Percentiles rank a stretch among this genome's conserved stretches.
phyloP scores from a whole-genome alignment of 2,329 filamentous ascomycete species.

The Fusarium devonianum region DNA sequence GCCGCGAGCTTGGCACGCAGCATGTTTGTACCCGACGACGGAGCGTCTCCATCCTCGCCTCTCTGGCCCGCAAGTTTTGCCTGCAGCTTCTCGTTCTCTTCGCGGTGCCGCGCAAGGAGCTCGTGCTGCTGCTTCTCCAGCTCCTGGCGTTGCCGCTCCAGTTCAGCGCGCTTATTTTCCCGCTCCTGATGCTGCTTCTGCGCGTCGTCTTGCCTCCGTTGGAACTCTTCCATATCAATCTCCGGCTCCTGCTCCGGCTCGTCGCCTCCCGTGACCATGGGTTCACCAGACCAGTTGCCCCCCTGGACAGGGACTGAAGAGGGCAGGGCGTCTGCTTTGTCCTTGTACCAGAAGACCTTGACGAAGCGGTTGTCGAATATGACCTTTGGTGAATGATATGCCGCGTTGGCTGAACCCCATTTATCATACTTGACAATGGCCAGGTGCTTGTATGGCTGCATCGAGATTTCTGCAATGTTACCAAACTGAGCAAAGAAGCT shows the following conservation, averaged over 20 bases:
- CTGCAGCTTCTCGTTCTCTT: constrained; percentile 71
- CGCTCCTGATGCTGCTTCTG: constrained; percentile 74
- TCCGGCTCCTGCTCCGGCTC: constrained; percentile 57
- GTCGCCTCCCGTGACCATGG: constrained; percentile 21
- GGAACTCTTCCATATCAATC: constrained; percentile 74
- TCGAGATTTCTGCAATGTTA: constrained; percentile 65
- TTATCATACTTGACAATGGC: constrained; percentile 74
- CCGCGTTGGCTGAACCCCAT: constrained; percentile 71
- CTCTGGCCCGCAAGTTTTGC: constrained; percentile 55
- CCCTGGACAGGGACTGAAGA: constrained; percentile 37
- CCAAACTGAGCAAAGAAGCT: constrained; percentile 78
- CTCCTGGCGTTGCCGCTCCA: constrained; percentile 68
- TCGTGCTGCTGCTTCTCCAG: constrained; percentile 70
- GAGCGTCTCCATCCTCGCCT: constrained; percentile 38
- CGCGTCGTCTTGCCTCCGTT: constrained; percentile 72
- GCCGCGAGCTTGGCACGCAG: constrained; percentile 75
- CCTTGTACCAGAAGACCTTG: constrained; percentile 80
- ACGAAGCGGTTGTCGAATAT: constrained; percentile 89
- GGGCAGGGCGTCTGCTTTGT: constrained; percentile 50
- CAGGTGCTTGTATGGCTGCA: constrained; percentile 71
- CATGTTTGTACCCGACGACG: constrained; percentile 63
- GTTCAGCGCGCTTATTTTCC: constrained; percentile 65
- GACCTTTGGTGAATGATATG: constrained; percentile 78
- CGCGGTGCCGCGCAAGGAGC: constrained; percentile 67
- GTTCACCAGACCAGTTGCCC: constrained; percentile 40